Conservation (phyloP, 2,329 filamentous ascomycete genomes). For the Didymella pinodella region DNA sequence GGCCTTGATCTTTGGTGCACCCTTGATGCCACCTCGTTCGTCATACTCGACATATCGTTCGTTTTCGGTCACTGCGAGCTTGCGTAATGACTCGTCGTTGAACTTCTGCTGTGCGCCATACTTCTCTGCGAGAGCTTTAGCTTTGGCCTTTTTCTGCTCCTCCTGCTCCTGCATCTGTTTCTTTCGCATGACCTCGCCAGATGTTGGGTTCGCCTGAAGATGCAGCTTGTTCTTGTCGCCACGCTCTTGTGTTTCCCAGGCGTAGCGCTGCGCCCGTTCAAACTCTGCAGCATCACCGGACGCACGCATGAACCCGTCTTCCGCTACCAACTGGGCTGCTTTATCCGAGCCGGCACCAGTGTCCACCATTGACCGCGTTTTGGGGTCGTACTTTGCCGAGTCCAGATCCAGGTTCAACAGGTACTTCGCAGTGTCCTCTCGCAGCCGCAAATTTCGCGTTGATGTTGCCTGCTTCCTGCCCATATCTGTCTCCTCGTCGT, state of each 20-base stretch:
- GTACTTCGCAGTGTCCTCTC: slow-evolving; percentile 98
- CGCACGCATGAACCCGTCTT: slow-evolving; percentile 88
- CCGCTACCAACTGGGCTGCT: slow-evolving; percentile 82
- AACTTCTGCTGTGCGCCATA: slow-evolving; percentile 77
- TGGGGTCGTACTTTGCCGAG: slow-evolving; percentile 97
- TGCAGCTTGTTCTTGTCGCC: slow-evolving; percentile 81
- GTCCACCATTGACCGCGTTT: slow-evolving; percentile 90
- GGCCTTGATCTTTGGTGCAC: slow-evolving; percentile 75
- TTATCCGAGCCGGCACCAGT: slow-evolving; percentile 81
- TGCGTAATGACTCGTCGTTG: slow-evolving; percentile 68
- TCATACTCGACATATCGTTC: slow-evolving; percentile 95
- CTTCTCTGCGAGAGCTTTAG: slow-evolving; percentile 77
- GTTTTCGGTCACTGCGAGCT: slow-evolving; percentile 76
- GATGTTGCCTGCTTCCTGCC: slow-evolving; percentile 90
- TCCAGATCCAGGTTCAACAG: slow-evolving; percentile 93
- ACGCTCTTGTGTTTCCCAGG: slow-evolving; percentile 93
- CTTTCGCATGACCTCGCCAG: slow-evolving; percentile 83
- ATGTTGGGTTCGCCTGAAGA: slow-evolving; percentile 94
- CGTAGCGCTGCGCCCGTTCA: slow-evolving; percentile 85
- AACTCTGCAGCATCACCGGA: slow-evolving; percentile 94
- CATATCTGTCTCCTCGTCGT: slow-evolving; percentile 97
- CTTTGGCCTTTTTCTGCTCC: slow-evolving; percentile 70
- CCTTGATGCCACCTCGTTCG: slow-evolving; percentile 87
- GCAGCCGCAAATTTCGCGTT: slow-evolving; percentile 86
- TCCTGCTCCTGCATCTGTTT: slow-evolving; percentile 79